Evolutionary conservation across 768 basidiomycete species (phyloP).

Genomic region (Panaeolus cyanescens): DNA sequence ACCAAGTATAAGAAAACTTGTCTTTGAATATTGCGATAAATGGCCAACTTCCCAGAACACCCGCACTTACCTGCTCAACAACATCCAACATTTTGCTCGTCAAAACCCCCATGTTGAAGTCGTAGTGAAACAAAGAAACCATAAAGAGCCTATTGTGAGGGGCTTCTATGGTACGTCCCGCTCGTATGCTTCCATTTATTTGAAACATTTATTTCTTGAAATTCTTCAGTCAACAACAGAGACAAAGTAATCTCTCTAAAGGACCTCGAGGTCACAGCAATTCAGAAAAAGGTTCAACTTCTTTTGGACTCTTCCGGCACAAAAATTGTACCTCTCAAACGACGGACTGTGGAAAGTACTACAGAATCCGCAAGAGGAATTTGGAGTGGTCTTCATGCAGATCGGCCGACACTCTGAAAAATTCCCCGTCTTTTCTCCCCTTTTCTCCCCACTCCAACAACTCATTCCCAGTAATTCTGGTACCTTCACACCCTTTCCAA

Average conservation of each 20-base stretch:
- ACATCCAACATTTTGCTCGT: slow-evolving; percentile 65
- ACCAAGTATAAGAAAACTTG: slow-evolving; percentile 81
- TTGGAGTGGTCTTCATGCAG: slow-evolving; percentile 87
- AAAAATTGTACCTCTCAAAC: slow-evolving; percentile 81
- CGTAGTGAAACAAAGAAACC: slow-evolving; percentile 74
- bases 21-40: slow-evolving; percentile 86
- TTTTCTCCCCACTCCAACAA: not conserved
- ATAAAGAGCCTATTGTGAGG: slow-evolving; percentile 77
- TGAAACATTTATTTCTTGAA: slow-evolving; percentile 18
- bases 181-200: slow-evolving; percentile 10
- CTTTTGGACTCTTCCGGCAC: slow-evolving; percentile 86
- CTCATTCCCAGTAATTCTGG: slow-evolving; percentile 13
- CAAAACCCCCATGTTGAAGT: slow-evolving; percentile 84
- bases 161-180: slow-evolving; percentile 74
- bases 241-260: slow-evolving; percentile 89
- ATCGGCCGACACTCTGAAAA: slow-evolving; percentile 52
- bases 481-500: not conserved
- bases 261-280: slow-evolving; percentile 69
- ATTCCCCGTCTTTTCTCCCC: not conserved
- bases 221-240: slow-evolving; percentile 71
- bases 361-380: slow-evolving; percentile 85
- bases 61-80: slow-evolving; percentile 66
- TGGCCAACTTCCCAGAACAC: slow-evolving; percentile 77
- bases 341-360: slow-evolving; percentile 73
- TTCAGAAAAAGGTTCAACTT: slow-evolving; percentile 79